phyloP scores from a whole-genome alignment of 495 filamentous ascomycete species.

The Arthonia radiata region DNA sequence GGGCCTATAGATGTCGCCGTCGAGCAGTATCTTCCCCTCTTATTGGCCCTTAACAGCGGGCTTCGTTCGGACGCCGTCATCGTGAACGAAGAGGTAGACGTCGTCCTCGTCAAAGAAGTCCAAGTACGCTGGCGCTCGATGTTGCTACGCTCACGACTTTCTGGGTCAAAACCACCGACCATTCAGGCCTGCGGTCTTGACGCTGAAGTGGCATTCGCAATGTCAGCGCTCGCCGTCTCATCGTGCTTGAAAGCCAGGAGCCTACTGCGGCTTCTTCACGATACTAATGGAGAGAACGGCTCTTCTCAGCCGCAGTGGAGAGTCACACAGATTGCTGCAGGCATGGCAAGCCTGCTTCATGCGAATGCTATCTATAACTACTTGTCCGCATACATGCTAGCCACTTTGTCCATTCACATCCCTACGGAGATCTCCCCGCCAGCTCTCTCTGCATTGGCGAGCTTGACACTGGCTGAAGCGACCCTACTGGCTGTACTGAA shows the following conservation, averaged over 20 bases:
- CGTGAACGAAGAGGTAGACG: conserved; percentile 35
- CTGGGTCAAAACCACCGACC: conserved; percentile 33
- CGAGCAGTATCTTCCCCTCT: conserved; percentile 54
- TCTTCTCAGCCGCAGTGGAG: conserved; percentile 22
- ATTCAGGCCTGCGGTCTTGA: conserved; percentile 48
- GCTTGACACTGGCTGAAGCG: conserved; percentile 60
- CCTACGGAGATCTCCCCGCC: conserved; percentile 34
- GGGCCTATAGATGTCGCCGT: conserved; percentile 37
- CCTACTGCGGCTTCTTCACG: conserved; percentile 16
- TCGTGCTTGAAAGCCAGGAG: conserved; percentile 43
- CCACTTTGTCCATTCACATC: conserved; percentile 10
- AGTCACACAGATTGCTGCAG: conserved; percentile 40
- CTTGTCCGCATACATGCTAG: conserved; percentile 19
- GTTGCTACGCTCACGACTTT: conserved; percentile 24
- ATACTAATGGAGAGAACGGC: not conserved
- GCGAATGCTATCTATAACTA: conserved; percentile 57
- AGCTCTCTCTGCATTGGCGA: conserved; percentile 42
- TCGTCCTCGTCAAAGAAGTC: conserved; percentile 32
- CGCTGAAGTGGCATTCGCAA: conserved; percentile 55
- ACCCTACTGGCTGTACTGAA: conserved; percentile 75
- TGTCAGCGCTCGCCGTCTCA: conserved; percentile 51
- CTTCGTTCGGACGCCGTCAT: conserved; percentile 21
- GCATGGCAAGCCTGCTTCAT: conserved; percentile 52
- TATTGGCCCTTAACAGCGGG: conserved; percentile 46
- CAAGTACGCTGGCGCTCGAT: conserved; percentile 65